Evolutionary conservation across 2,329 filamentous ascomycete genomes (phyloP), one percentile per base, ranked within the genome.

Genomic region (Didymella glomerata): DNA sequence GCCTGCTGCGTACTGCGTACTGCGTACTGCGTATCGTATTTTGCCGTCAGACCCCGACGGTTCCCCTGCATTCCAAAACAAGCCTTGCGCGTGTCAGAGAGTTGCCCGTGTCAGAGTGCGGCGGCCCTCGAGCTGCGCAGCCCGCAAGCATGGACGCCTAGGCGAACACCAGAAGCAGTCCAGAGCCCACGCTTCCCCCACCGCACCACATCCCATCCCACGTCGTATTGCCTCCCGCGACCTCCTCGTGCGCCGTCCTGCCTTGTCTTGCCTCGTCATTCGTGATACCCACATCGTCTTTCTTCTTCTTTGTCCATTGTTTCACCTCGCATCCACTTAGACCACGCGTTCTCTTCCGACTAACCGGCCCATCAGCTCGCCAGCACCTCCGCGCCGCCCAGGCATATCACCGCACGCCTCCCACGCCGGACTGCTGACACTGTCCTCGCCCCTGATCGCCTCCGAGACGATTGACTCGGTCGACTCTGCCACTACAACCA

Each of bases 361-460:
- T 68, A 66, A 67, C 61, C 64, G 49, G 27, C 59, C 18, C 54
- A 8, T 16, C 61, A 78, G 73, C 63, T 58, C 70, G 48, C 71
- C 75, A 50, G 66, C 63, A 20, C n/a, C 36, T 40, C 36, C 36
- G 42, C 68, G 65, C 40, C 68, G 76, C 30, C 78, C 78, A 24
- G 70, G 76, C 65, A 77, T 81, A 58, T 80, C 81, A 60, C 77
- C 81, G 53, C 81, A 81, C 63, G 74, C 79, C 36, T 83, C 81
- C n/a, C 82, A 84, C 68, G 67, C 76, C 45, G 81, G 81, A 55
- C 80, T 80, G 64, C 67, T 83, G 54, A 83, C 81, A 9, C 73
- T 82, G 27, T 83, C 82, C 18, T 82, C 82, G 41, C 82, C 81
- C 45, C 74, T 82, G 54, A 77, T 80, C 54, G 57, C 75, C 50